Evolutionary conservation across 257 asterid genomes (phyloP).

Genomic region (Solanum clarkiae): DNA sequence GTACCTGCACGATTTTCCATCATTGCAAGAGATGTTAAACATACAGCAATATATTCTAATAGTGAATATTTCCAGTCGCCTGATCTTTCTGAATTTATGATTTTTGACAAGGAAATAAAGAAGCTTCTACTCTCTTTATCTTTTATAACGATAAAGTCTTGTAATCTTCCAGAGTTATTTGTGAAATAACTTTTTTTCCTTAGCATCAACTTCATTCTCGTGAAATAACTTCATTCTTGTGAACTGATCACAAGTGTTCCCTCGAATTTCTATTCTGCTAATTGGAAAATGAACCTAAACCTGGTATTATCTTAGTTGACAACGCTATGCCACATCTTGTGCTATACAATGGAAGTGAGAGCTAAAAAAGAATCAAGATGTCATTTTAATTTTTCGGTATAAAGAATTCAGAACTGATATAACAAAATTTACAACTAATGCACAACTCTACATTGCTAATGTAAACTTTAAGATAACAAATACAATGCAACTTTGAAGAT

Average conservation of each 20-base stretch:
- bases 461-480: neutral
- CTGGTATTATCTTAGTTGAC: neutral
- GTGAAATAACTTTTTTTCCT: neutral
- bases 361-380: neutral
- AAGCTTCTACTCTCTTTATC: neutral
- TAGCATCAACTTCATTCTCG: neutral
- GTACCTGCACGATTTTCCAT: slow-evolving; percentile 47
- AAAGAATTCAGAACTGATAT: neutral
- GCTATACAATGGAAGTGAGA: neutral
- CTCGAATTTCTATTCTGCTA: neutral
- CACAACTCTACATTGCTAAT: neutral
- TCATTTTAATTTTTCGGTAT: neutral
- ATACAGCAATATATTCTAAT: neutral
- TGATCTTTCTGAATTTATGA: neutral
- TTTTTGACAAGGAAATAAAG: neutral
- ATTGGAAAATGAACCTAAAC: neutral
- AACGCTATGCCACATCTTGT: neutral
- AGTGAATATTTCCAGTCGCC: neutral
- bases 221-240: neutral
- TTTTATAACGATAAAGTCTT: neutral
- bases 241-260: neutral
- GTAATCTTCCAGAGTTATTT: neutral
- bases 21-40: neutral
- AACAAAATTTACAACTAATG: neutral
- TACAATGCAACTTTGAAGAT: neutral